Base-by-base conservation (phyloP, 169 alveolate species). In the Hepatocystis sp. region DNA sequence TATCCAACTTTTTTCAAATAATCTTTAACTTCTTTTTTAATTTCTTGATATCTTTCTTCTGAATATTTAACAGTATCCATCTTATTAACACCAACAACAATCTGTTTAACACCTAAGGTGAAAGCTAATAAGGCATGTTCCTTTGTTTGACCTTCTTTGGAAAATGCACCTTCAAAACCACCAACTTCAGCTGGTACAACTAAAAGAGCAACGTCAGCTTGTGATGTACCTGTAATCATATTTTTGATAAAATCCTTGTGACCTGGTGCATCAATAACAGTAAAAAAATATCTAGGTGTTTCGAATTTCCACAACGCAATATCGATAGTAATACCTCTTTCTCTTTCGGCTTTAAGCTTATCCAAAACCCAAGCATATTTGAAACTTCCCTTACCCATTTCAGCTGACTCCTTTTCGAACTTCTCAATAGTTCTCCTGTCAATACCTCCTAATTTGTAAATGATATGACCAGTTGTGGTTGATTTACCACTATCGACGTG, bases 211-310 rank as follows among this genome's bases (percentile, higher is more conserved):
- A 96, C 99, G 93, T 98, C 99, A 55, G 99, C 99, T 91, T 97
- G 99, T 28, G 99, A 96, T 34, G 99, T 96, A 71, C 99, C 99
- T 44, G 99, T 97, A 93, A 98, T 98, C 99, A 98, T 98, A 95
- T 98, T 98, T 96, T 97, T 97, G 91, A 98, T 97, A 96, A 97
- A 98, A 91, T 98, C 99, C 76, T 99, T 93, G 86, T 98, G 99
- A 46, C 99, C 99, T 51, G 99, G 99, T 76, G 99, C 99, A 94
- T 98, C 99, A 89, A 98, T 97, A 92, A 98, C 98, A 81, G 99
- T 98, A 98, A 94, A 98, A 96, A 96, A 96, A 92, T 94, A 96
- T 90, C 96, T 97, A 51, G 95, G 97, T 58, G 99, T 97, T 93
- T 97, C 99, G 97, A 98, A 97, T 95, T 98, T 96, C 99, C 99